Conservation (phyloP, 2,329 filamentous ascomycete genomes). For the Ceratocystis papillata region DNA sequence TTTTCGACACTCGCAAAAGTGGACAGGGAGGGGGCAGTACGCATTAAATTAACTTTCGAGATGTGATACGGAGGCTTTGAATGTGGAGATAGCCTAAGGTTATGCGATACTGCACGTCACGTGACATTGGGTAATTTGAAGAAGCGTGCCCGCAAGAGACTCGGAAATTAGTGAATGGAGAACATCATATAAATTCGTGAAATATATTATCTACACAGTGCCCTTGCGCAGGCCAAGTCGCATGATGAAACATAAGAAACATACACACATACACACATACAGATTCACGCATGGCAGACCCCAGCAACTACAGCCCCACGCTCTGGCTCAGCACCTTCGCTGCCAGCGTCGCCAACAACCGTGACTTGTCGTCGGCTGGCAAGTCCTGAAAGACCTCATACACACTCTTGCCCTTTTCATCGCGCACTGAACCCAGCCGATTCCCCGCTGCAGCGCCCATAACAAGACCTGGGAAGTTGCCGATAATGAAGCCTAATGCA, state of each 20-base stretch:
- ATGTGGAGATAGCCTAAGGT: too few relatives aligned
- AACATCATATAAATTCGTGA: too few relatives aligned
- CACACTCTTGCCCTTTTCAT: conserved; percentile 88
- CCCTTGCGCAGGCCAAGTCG: too few relatives aligned
- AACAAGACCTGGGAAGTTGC: conserved; percentile 77
- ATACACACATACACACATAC: not conserved
- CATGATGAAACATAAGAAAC: not conserved
- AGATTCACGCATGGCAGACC: not conserved
- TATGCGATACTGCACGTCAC: too few relatives aligned
- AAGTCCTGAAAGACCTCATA: conserved; percentile 83
- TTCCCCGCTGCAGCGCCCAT: conserved; percentile 91
- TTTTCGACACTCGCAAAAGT: too few relatives aligned
- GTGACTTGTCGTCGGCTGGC: conserved; percentile 69
- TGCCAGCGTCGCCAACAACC: conserved; percentile 71
- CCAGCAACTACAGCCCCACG: conserved; percentile 41
- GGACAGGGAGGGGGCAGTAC: too few relatives aligned
- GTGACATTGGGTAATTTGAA: too few relatives aligned
- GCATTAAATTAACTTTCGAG: too few relatives aligned
- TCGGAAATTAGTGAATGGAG: too few relatives aligned
- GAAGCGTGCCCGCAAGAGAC: too few relatives aligned
- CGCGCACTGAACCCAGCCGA: conserved; percentile 75
- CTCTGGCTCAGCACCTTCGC: conserved; percentile 76
- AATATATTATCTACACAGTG: too few relatives aligned
- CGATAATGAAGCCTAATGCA: conserved; percentile 88
- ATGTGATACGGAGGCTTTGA: too few relatives aligned